Evolutionary conservation across 2,329 filamentous ascomycete species (phyloP), one percentile per base, ranked within the genome.

Genomic region (Dactylella cylindrospora): DNA sequence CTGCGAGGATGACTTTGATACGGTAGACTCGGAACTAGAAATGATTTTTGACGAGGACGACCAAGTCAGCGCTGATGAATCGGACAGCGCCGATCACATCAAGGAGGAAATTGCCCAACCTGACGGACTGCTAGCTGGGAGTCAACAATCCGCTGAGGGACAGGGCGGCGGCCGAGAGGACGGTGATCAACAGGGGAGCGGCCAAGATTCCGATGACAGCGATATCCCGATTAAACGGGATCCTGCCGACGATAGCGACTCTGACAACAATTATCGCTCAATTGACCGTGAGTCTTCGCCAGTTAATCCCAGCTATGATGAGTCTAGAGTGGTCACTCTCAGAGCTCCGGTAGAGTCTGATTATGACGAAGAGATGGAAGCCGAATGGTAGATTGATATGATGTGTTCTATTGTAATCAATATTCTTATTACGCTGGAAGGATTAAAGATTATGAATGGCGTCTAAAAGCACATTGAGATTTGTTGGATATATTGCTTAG

Each of bases 1-100:
- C 13, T 26, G 15, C 7, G n/a, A 50, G 7, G 46, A 67, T 28
- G 66, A 68, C 9, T 61, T 68, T 19, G 54, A 66, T 5, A 22
- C 35, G 26, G 13, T 25, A 7, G 50, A 51, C 22, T 44, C 38
- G 17, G 50, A 55, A 6, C 25, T 55, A 2, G 59, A 64, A 31
- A 10, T 15, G 8, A 45, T 49, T 3, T 64, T 45, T 39, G 25
- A 53, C 17, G 54, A 61, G 8, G 32, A 41, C 1, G 40, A 52
- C 12, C 15, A 9, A 12, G 44, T 64, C 6, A 51, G 32, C 19
- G 59, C 50, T 2, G 59, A 64, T 17, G 57, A 54, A 20, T 23
- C 26, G 1, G 57, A 54, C 2, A 23, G 32, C 2, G 57, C 29
- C 5, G 49, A 62, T 10, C 44, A 36, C 7, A 52, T 60, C 13